Evolutionary conservation across 106 monocot species (phyloP).

Genomic region (Allium cepa): DNA sequence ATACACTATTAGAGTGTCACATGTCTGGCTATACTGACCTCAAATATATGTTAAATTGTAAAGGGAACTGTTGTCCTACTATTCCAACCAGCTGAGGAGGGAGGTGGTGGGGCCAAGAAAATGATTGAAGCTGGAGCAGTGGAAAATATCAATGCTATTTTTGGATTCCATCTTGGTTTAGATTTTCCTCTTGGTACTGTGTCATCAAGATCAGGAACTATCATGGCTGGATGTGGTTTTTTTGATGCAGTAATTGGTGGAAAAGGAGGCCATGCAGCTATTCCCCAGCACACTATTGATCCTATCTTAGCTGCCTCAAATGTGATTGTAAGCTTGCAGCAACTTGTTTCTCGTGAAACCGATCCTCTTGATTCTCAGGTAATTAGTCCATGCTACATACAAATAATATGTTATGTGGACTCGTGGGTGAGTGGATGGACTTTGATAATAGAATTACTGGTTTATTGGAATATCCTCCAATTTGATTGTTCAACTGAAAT

Average conservation of each 20-base stretch:
- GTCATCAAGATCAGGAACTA: constrained; percentile 56
- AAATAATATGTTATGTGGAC: too few relatives aligned
- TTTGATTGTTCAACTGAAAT: constrained; percentile 56
- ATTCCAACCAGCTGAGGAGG: constrained; percentile 99
- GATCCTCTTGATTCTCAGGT: constrained; percentile 98
- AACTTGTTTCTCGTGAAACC: constrained; percentile 94
- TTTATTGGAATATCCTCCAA: constrained; percentile 67
- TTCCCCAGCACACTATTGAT: constrained; percentile 92
- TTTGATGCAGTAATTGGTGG: constrained; percentile 97
- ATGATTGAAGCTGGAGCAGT: constrained; percentile 83
- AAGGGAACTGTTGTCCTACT: constrained; percentile 86
- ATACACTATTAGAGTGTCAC: too few relatives aligned
- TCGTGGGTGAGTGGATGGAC: constrained; percentile 76
- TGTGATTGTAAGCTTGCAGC: constrained; percentile 94
- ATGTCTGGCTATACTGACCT: too few relatives aligned
- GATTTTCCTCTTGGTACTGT: constrained; percentile 45
- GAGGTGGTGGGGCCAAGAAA: constrained; percentile 78
- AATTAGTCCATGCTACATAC: not conserved
- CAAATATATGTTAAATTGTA: not conserved
- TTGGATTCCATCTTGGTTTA: constrained; percentile 61
- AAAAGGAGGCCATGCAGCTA: constrained; percentile 94
- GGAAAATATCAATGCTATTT: constrained; percentile 78
- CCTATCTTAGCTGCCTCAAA: constrained; percentile 95
- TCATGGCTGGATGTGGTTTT: constrained; percentile 93
- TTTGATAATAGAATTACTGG: constrained; percentile 81